Evolutionary conservation across 352 stramenopile genomes (phyloP).

Genomic region (Phytophthora crassamura): DNA sequence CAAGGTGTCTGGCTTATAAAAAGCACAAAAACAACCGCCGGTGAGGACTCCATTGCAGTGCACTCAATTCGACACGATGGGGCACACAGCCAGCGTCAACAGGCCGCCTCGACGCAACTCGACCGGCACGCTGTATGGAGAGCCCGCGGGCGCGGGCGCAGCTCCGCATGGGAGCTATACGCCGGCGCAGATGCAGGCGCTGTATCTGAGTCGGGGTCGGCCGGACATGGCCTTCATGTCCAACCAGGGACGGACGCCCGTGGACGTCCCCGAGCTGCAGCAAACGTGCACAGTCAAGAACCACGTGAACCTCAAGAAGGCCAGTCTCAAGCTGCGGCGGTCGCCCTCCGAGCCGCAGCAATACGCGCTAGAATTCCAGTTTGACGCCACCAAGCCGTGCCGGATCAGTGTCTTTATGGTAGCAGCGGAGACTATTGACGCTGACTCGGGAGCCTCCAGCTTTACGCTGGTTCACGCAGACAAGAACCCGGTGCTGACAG

Average conservation of each 20-base stretch:
- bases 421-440: conserved; percentile 70
- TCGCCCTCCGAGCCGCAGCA: conserved; percentile 26
- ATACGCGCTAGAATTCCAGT: conserved; percentile 72
- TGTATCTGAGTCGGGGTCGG: conserved; percentile 80
- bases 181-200: conserved; percentile 80
- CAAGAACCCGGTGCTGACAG: conserved; percentile 43
- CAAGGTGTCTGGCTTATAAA: no score
- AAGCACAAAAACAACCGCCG: conserved; percentile 1
- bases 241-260: conserved; percentile 55
- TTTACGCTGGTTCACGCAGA: conserved; percentile 60
- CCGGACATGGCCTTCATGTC: conserved; percentile 90
- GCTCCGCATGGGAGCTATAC: conserved; percentile 69
- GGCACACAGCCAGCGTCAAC: conserved; percentile 78
- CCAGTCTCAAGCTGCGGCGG: conserved; percentile 62
- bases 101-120: conserved; percentile 37
- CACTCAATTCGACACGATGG: conserved; percentile 46
- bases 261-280: conserved; percentile 82
- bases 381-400: conserved; percentile 82
- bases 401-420: conserved; percentile 71
- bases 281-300: conserved; percentile 86
- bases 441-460: conserved; percentile 65
- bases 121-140: conserved; percentile 65
- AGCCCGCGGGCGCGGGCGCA: conserved; percentile 52
- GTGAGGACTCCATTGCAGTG: background rate
- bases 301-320: conserved; percentile 88